Evolutionary conservation across 352 stramenopile species (phyloP).

Genomic region (Peronospora destructor): DNA sequence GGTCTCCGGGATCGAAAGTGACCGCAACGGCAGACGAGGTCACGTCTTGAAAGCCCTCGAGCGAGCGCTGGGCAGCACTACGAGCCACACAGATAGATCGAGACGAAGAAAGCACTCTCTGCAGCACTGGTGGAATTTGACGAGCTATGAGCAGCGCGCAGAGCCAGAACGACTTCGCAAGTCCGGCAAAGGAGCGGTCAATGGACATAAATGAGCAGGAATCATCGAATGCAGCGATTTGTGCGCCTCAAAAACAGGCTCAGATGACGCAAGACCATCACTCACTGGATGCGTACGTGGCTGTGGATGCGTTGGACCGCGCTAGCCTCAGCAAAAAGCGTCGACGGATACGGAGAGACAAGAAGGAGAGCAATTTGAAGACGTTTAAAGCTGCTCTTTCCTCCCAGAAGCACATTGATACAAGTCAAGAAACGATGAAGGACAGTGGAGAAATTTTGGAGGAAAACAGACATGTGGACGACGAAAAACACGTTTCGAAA

Average conservation of each 20-base stretch:
- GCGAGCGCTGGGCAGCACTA: conserved; percentile 6
- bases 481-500: conserved; percentile 8
- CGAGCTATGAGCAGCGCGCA: conserved; percentile 16
- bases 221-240: background rate
- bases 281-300: conserved; percentile 6
- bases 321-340: conserved; percentile 12
- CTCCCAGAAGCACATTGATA: background rate
- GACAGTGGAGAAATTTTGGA: conserved; percentile 1
- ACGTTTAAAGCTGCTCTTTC: background rate
- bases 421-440: conserved; percentile 4
- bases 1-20: conserved; percentile 13
- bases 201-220: conserved; percentile 4
- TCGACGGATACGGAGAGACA: conserved; percentile 2
- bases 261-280: background rate
- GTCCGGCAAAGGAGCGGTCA: background rate
- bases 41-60: conserved; percentile 3
- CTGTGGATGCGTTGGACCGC: conserved; percentile 6
- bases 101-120: conserved; percentile 1
- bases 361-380: conserved; percentile 1
- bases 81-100: background rate
- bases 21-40: conserved; percentile 7
- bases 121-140: conserved; percentile 5
- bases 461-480: conserved; percentile 8
- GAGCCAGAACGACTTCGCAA: conserved; percentile 18
- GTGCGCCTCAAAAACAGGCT: conserved; percentile 3